Conservation (phyloP, 306 rosid genomes). For the Notholithocarpus densiflorus region DNA sequence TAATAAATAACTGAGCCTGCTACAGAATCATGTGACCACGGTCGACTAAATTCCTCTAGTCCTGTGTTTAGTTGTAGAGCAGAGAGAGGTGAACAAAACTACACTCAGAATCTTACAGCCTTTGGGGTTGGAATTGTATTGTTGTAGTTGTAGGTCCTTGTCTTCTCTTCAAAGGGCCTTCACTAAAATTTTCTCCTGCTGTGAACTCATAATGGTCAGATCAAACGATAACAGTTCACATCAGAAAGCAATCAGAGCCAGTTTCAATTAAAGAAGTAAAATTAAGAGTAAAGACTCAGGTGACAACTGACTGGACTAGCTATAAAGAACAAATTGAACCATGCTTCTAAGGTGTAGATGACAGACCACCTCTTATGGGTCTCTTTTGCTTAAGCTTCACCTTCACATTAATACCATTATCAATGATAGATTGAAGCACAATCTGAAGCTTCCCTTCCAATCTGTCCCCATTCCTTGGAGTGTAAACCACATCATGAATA, state of each 20-base stretch:
- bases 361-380: constrained; percentile 36
- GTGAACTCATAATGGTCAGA: no score
- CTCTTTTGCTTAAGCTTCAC: constrained; percentile 72
- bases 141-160: no score
- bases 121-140: no score
- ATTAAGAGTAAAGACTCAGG: background rate
- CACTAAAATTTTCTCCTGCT: no score
- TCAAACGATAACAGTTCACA: background rate
- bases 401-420: constrained; percentile 55
- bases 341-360: background rate
- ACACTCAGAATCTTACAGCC: no score
- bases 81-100: background rate
- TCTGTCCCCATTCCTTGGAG: constrained; percentile 81
- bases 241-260: background rate
- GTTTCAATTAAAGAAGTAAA: background rate
- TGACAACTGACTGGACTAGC: background rate
- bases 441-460: constrained; percentile 69
- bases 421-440: constrained; percentile 47
- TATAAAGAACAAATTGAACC: background rate
- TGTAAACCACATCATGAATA: constrained; percentile 69
- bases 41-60: no score
- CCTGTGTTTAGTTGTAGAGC: background rate
- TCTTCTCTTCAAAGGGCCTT: no score
- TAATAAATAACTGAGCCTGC: background rate
- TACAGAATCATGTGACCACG: background rate